Evolutionary conservation across 1,284 basidiomycete species (phyloP).

Genomic region (Ganoderma lucidum): DNA sequence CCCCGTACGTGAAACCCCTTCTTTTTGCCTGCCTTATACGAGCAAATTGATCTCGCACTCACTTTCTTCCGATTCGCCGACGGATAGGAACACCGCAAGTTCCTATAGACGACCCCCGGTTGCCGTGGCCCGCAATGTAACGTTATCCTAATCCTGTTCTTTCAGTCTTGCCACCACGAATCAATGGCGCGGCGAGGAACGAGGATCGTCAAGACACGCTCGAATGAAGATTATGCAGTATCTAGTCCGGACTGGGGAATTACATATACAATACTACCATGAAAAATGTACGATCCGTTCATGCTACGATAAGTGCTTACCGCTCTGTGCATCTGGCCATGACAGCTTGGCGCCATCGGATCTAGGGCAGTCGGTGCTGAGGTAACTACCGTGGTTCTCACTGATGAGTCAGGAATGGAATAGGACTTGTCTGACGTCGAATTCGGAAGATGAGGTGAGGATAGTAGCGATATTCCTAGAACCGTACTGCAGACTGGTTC

Average conservation of each 20-base stretch:
- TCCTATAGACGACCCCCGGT: slow-evolving; percentile 30
- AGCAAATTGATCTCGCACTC: neutral
- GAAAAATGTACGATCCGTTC: neutral
- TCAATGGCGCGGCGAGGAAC: neutral
- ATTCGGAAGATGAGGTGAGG: neutral
- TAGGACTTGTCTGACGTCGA: neutral
- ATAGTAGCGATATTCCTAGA: neutral
- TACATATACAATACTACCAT: slow-evolving; percentile 1
- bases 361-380: neutral
- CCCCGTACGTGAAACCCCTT: slow-evolving; percentile 58
- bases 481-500: neutral
- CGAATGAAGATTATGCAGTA: neutral
- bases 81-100: slow-evolving; percentile 46
- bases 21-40: slow-evolving; percentile 1
- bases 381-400: neutral
- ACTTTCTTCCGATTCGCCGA: slow-evolving; percentile 8
- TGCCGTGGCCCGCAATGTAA: neutral
- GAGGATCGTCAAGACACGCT: neutral
- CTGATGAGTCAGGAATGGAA: slow-evolving; percentile 2
- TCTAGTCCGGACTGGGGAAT: neutral
- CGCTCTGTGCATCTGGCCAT: neutral
- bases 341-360: slow-evolving; percentile 3
- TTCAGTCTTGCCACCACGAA: neutral
- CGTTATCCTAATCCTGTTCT: neutral
- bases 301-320: neutral